Evolutionary conservation across 192 early-diverging fungal genomes (phyloP), one percentile per base, ranked within the genome.

Genomic region (Linnemannia schmuckeri): DNA sequence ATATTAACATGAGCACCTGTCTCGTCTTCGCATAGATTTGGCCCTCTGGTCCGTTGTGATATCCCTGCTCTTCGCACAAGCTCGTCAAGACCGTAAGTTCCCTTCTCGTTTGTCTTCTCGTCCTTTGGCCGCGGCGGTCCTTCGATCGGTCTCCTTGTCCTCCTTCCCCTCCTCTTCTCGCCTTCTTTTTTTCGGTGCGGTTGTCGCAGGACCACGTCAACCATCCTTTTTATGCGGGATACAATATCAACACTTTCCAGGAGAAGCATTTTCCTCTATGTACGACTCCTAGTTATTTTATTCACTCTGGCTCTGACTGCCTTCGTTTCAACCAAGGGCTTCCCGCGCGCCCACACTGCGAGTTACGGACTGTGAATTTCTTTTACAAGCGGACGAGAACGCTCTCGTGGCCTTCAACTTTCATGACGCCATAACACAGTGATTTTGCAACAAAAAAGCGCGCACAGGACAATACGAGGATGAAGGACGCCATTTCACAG

Each of bases 41-140:
- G 96, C 42, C 90, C 94, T 38, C 92, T 97, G 33, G 93, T 97
- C 61, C 96, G 96, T 66, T 96, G 96, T 88, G 96, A 97, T 77
- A 97, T 97, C 76, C 96, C 96, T 42, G 93, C 91, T 74, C 91
- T 92, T 15, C 94, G 93, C 70, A 89, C 89, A 49, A 89, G 89
- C 73, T 88, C 89, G 66, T 86, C 90, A 68, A 94, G 93, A 82
- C 91, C 93, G 95, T 96, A 94, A 93, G 93, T 94, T 89, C n/a
- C n/a, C 7, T 9, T 70, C 12, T 80, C 70, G 8, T 27, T 66
- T 30, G 30, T n/a, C 30, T 5, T 5, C 30, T 66, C n/a, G n/a
- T 33, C 49, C 47, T 52, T 52, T 3, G 49, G 15, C 49, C 49
- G 18, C 49, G 20, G 49, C 20, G n/a, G 55, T 27, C n/a, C 61